Base-by-base conservation (phyloP, 768 basidiomycete genomes). In the Dentipellis sp. region DNA sequence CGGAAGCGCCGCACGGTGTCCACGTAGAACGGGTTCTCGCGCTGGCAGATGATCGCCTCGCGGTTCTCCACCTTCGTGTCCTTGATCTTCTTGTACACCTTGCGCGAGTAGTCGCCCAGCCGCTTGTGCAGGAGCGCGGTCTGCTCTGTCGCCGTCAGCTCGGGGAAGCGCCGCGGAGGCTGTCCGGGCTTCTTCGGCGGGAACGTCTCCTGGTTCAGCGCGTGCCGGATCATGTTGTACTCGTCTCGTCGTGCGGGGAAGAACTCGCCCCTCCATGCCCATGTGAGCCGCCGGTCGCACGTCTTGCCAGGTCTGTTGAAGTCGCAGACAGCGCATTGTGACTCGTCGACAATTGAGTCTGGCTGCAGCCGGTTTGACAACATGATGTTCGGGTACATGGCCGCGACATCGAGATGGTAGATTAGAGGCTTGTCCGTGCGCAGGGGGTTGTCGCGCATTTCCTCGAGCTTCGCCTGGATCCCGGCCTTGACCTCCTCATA, bases 311-410 rank as follows among this genome's bases (percentile, higher is more conserved):
- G 94, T 9, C 94, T 82, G 64, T 99, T 99, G 69, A 88, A 98
- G 71, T 99, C 97, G 72, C 97, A 99, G 1, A 97, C 94, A 1
- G 97, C 97, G 65, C 97, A 99, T 16, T 86, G 88, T 17, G 95
- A 84, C 69, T 98, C 97, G 65, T 94, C 92, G 10, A 97, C 88
- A 74, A 98, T 89, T 1, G 97, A 97, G 71, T 99, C 97, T 2
- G 97, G 97, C 63, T 99, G 97, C 2, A 99, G 78, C 36, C 97
- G 91, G 67, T 99, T 99, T 16, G 94, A 97, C 76, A 99, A 86
- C 97, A 99, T 99, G 81, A 99, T 98, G 71, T 98, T 99, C 56
- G 97, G 97, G 69, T 99, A 98, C 97, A 99, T 99, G 60, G 97
- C 97, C 2, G 97, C 97, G 59, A 99, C 97, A 65, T 99, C 97